These are phyloP conservation scores for Cladosporium halotolerans DNA, from an alignment of 2,329 filamentous ascomycete genomes.

Conservation along the genomic window DNA sequence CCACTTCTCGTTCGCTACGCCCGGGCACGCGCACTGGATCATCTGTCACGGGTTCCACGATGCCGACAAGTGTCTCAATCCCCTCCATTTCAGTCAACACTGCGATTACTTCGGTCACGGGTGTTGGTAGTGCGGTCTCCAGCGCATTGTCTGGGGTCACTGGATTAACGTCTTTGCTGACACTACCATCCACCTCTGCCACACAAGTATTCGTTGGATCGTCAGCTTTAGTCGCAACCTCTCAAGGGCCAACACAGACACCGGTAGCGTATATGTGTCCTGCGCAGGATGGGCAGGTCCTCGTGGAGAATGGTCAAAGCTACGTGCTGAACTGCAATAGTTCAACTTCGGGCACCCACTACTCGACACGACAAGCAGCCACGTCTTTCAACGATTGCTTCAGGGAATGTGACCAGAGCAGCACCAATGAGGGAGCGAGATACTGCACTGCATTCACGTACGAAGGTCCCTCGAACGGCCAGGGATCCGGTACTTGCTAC, in stretches of 20 bases:
- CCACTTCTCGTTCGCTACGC: background rate
- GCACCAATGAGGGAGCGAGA: slow-evolving; percentile 13
- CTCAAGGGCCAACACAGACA: slow-evolving; percentile 15
- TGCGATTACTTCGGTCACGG: too few relatives aligned
- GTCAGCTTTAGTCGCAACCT: slow-evolving; percentile 16
- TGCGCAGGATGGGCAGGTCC: slow-evolving; percentile 14
- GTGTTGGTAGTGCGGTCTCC: too few relatives aligned
- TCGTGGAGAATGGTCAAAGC: slow-evolving; percentile 17
- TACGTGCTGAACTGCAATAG: slow-evolving; percentile 20
- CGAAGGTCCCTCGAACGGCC: slow-evolving; percentile 13
- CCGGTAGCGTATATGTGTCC: slow-evolving; percentile 16
- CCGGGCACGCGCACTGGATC: background rate
- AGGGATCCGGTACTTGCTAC: slow-evolving; percentile 19
- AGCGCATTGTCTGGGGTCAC: too few relatives aligned
- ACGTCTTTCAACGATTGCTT: slow-evolving; percentile 22
- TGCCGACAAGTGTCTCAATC: too few relatives aligned
- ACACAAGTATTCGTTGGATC: background rate
- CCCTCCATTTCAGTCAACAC: too few relatives aligned
- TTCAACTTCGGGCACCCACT: slow-evolving; percentile 14
- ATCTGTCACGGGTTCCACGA: background rate
- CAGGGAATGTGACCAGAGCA: slow-evolving; percentile 16
- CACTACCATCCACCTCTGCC: background rate
- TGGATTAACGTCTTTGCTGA: background rate
- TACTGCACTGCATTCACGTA: slow-evolving; percentile 23
- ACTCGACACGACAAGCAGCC: slow-evolving; percentile 10